A percentile compares a stretch with the other conserved stretches of the same genome.
Evolutionary conservation across 2,329 filamentous ascomycete genomes (phyloP).

Genomic region (Xylariaceae sp.): DNA sequence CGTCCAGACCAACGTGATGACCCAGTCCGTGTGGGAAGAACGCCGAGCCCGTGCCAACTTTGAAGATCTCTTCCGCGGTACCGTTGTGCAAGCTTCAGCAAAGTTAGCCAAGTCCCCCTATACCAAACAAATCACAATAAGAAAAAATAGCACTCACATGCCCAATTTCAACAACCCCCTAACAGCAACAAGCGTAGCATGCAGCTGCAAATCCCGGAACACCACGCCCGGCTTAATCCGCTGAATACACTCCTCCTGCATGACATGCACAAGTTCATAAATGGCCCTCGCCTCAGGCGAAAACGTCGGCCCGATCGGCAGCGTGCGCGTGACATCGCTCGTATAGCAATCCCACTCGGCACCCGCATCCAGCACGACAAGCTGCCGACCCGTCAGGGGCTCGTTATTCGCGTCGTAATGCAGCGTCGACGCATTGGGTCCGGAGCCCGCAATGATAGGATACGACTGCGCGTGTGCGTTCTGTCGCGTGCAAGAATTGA

Average conservation of each 20-base stretch:
- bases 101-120: background rate
- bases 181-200: slow-evolving; percentile 68
- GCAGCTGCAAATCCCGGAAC: slow-evolving; percentile 67
- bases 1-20: slow-evolving; percentile 61
- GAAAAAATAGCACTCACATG: slow-evolving; percentile 37
- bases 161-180: slow-evolving; percentile 66
- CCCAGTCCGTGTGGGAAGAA: slow-evolving; percentile 64
- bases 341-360: slow-evolving; percentile 83
- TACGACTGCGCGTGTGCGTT: slow-evolving; percentile 79
- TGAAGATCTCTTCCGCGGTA: slow-evolving; percentile 47
- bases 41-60: slow-evolving; percentile 49
- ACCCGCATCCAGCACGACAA: slow-evolving; percentile 81
- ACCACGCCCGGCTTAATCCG: slow-evolving; percentile 62
- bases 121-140: background rate
- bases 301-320: slow-evolving; percentile 61
- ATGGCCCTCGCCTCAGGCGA: slow-evolving; percentile 64
- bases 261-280: slow-evolving; percentile 70
- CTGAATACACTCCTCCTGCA: slow-evolving; percentile 72
- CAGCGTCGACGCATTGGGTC: slow-evolving; percentile 74
- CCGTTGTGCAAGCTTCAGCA: slow-evolving; percentile 55
- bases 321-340: slow-evolving; percentile 82
- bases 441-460: slow-evolving; percentile 79
- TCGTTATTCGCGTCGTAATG: slow-evolving; percentile 83
- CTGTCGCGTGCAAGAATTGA: slow-evolving; percentile 63
- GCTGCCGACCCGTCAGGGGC: slow-evolving; percentile 60